These are phyloP conservation scores for Calocera cornea DNA, from an alignment of 768 basidiomycete species.

Conservation along the genomic window DNA sequence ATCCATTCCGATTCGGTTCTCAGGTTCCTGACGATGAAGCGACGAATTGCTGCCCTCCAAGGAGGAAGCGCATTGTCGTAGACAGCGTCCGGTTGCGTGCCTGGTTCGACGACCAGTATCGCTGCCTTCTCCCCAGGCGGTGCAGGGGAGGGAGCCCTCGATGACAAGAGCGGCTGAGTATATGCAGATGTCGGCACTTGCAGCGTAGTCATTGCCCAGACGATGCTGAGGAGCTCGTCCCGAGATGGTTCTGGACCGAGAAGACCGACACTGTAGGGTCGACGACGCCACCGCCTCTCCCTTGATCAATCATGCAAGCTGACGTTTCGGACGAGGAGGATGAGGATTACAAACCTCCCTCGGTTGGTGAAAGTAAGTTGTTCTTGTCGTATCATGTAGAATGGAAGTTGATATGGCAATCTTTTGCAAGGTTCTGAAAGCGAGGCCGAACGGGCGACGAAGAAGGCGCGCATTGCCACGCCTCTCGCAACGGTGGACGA, in stretches of 20 bases:
- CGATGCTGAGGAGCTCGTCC: not conserved
- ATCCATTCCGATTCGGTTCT: constrained; percentile 46
- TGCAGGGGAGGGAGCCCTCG: not conserved
- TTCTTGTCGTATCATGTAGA: not conserved
- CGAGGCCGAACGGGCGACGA: not conserved
- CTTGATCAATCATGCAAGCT: not conserved
- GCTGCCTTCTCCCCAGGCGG: not conserved
- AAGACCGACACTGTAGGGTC: not conserved
- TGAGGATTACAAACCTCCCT: not conserved
- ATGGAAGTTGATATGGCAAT: too few species aligned
- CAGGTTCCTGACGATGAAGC: constrained; percentile 39
- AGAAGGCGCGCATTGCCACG: not conserved
- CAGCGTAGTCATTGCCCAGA: not conserved
- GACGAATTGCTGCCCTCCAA: constrained; percentile 53
- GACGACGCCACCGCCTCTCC: not conserved
- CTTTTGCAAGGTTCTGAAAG: not conserved
- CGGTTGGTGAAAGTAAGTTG: not conserved
- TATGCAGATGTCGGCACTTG: not conserved
- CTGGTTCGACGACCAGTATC: constrained; percentile 10
- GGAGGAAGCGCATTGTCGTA: constrained; percentile 49
- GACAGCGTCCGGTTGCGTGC: constrained; percentile 23
- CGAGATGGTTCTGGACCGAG: not conserved
- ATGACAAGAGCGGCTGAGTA: not conserved
- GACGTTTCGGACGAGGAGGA: not conserved
- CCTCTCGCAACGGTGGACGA: not conserved